Percentiles rank a stretch among this genome's conserved stretches.
phyloP scores from a whole-genome alignment of 164 flowering plant genomes.

The Magnolia sinica region DNA sequence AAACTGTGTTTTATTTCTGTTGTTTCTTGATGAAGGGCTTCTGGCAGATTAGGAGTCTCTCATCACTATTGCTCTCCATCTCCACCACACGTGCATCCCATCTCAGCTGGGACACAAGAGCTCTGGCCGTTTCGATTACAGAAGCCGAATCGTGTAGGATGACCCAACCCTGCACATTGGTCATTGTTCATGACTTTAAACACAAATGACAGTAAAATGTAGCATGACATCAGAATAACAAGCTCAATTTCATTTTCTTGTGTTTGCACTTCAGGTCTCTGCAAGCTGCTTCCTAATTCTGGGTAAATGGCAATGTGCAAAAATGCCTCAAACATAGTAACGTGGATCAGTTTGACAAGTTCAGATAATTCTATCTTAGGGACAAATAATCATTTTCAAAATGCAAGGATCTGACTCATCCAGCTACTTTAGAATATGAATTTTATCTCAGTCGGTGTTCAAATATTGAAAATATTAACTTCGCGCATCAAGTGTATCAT shows the following conservation, averaged over 20 bases:
- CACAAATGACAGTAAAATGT: not conserved
- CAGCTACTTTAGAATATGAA: too few species aligned
- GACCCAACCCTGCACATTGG: constrained; percentile 83
- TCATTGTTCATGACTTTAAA: constrained; percentile 8
- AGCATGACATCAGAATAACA: not conserved
- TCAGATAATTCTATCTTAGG: not conserved
- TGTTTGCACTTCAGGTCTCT: not conserved
- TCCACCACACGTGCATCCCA: constrained; percentile 96
- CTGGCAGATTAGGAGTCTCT: constrained; percentile 88
- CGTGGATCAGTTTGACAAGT: not conserved
- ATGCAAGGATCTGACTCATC: too few species aligned
- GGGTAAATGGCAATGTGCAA: too few species aligned
- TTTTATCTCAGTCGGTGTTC: too few species aligned
- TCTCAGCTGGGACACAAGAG: constrained; percentile 57
- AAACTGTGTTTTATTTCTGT: constrained; percentile 25
- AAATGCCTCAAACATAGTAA: too few species aligned
- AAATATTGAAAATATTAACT: too few species aligned
- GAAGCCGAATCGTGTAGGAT: constrained; percentile 59
- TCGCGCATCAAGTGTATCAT: too few species aligned
- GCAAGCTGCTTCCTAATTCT: not conserved
- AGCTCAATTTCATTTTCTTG: not conserved
- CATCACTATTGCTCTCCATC: constrained; percentile 70
- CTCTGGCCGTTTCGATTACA: constrained; percentile 66
- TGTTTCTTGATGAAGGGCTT: constrained; percentile 83
- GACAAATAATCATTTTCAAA: too few species aligned